These are phyloP conservation scores for Penicillium sp. DNA, from an alignment of 2,329 filamentous ascomycete species.

Conservation along the genomic window DNA sequence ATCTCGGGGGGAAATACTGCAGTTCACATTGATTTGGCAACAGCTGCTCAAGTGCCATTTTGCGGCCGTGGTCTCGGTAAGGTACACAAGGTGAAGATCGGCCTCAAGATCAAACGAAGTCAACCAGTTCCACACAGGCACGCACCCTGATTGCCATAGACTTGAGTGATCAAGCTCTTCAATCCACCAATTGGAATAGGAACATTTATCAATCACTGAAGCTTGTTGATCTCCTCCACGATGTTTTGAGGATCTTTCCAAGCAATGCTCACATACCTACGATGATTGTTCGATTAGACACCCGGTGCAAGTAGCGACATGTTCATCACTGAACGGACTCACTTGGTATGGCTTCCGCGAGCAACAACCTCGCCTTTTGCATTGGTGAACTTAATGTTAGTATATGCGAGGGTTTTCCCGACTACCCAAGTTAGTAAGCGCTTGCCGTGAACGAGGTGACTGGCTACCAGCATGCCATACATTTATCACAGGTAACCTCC, in stretches of 20 bases:
- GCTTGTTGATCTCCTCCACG: conserved; percentile 48
- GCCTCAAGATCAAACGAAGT: too few relatives aligned
- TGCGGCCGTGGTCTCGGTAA: too few relatives aligned
- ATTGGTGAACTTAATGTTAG: conserved; percentile 57
- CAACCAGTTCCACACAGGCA: too few relatives aligned
- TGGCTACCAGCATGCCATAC: conserved; percentile 35
- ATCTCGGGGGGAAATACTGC: too few relatives aligned
- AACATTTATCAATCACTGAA: conserved; percentile 3
- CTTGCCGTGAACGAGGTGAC: not conserved
- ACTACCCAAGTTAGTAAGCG: conserved; percentile 36
- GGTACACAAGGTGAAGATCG: too few relatives aligned
- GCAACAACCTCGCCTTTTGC: conserved; percentile 55
- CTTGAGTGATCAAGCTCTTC: too few relatives aligned
- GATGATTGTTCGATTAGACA: not conserved
- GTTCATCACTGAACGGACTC: not conserved
- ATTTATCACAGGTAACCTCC: conserved; percentile 61
- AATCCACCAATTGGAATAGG: too few relatives aligned
- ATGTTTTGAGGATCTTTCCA: conserved; percentile 60
- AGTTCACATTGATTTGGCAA: too few relatives aligned
- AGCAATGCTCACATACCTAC: conserved; percentile 52
- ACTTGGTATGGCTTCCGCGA: conserved; percentile 63
- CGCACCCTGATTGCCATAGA: too few relatives aligned
- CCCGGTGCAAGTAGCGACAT: not conserved
- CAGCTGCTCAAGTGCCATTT: too few relatives aligned
- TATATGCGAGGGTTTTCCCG: conserved; percentile 61